Evolutionary conservation across 768 basidiomycete genomes (phyloP).

Genomic region (Dioszegia aurantiaca): DNA sequence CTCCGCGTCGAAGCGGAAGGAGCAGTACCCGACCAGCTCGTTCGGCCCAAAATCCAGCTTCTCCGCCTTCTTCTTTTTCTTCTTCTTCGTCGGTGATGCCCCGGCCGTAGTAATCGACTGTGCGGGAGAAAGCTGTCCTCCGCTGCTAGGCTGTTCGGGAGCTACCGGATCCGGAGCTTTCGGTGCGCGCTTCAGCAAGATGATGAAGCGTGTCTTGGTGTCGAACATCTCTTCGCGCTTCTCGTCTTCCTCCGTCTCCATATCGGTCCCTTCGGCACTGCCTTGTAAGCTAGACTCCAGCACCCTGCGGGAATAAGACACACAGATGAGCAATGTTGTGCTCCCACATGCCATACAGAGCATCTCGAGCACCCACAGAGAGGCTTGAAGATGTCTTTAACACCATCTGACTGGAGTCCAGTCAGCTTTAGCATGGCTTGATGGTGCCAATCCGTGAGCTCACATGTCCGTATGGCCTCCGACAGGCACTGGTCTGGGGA

Average conservation of each 20-base stretch:
- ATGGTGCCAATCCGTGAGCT: no score
- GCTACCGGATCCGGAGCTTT: constrained; percentile 3
- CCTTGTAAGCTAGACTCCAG: background rate
- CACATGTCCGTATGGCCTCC: no score
- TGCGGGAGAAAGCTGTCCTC: no score
- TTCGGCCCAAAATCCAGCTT: constrained; percentile 15
- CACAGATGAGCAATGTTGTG: constrained; percentile 22
- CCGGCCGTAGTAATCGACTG: no score
- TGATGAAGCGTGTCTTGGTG: constrained; percentile 22
- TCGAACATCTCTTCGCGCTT: constrained; percentile 44
- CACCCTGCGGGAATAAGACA: background rate
- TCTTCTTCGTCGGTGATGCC: no score
- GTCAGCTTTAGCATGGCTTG: no score
- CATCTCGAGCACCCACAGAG: constrained; percentile 1
- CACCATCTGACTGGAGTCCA: background rate
- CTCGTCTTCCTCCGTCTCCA: constrained; percentile 17
- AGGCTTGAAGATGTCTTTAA: background rate
- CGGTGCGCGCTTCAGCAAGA: constrained; percentile 15
- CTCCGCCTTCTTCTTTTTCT: constrained; percentile 20
- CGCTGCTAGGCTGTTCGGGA: no score
- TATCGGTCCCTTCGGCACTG: constrained; percentile 19
- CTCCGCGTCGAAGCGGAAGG: constrained; percentile 44
- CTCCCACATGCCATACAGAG: constrained; percentile 15
- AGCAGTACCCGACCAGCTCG: constrained; percentile 34
- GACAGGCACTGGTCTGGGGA: background rate